Conservation (phyloP, 345 rosid genomes). For the Salix suchowensis region DNA sequence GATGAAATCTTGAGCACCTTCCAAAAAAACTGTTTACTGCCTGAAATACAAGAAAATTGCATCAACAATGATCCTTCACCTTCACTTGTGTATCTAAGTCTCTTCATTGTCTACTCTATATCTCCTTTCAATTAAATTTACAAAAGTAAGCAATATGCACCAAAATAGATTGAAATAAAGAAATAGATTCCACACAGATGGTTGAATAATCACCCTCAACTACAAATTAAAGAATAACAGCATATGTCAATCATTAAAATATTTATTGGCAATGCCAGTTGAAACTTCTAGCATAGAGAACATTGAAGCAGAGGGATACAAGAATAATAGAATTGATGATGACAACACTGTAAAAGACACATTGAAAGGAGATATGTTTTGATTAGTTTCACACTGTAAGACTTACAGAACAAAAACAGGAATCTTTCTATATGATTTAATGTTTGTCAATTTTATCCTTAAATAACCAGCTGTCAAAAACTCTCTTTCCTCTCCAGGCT, state of each 20-base stretch:
- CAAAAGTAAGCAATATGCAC: not conserved
- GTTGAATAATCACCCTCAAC: not conserved
- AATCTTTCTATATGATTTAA: not conserved
- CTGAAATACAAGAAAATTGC: not conserved
- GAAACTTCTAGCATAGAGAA: not conserved
- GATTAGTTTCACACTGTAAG: not conserved
- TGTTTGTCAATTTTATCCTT: no score
- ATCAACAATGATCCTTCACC: not conserved
- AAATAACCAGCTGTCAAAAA: no score
- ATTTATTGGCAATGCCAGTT: not conserved
- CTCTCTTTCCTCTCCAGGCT: no score
- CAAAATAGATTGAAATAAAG: not conserved
- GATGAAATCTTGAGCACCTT: not conserved
- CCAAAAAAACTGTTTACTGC: conserved; percentile 1
- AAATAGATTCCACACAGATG: not conserved
- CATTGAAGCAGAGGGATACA: not conserved
- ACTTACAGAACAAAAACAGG: not conserved
- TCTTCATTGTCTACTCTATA: conserved; percentile 6
- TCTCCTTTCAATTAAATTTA: not conserved
- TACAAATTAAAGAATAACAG: not conserved
- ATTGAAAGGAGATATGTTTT: not conserved
- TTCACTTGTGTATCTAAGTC: not conserved
- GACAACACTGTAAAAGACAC: not conserved
- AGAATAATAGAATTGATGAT: not conserved
- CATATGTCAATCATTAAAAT: not conserved